Base-by-base conservation (phyloP, 225 moss, liverwort and hornwort species). In the Antitrichia curtipendula region DNA sequence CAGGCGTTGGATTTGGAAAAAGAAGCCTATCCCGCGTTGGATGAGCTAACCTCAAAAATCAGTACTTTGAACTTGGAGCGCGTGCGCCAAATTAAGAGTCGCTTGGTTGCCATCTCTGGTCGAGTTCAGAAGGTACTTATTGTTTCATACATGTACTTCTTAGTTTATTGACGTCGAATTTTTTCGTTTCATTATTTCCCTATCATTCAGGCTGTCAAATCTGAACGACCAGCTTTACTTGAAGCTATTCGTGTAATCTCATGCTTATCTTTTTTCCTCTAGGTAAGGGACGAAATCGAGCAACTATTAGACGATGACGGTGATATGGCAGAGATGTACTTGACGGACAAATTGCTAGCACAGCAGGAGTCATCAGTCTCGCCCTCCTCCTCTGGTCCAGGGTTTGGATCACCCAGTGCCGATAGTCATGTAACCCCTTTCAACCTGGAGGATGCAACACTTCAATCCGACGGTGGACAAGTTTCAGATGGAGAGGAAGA, bases 271-370 rank as follows among this genome's bases (percentile, higher is more conserved):
- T 82, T 80, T 72, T 61, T 85, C 65, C 59, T 84, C 50, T 89
- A 98, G 98, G 97, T 99, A 32, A 96, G 99, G 89, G 97, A 99
- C 91, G 99, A 99, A 89, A 97, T 99, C 79, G 99, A 99, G 87
- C 95, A 99, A 91, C 92, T 99, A 49, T 93, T 99, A 54, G 99
- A 99, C 86, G 99, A 99, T 81, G 99, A 99, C 88, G 97, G 95
- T 75, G 99, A 99, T 87, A 99, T 99, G 99, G 97, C 97, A 82
- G 99, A 99, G 88, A 99, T 99, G 99, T 99, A 99, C 90, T 91
- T 99, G 93, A 99, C 99, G 85, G 96, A 99, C 85, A 99, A 99
- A 74, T 83, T 99, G 80, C 75, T 95, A 78, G 89, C 86, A 71
- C 93, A 93, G 75, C 97, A 99, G 89, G 97, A 97, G 88, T 95